These are phyloP conservation scores for Aspergillus sp. DNA, from an alignment of 2,329 filamentous ascomycete genomes.

Conservation along the genomic window DNA sequence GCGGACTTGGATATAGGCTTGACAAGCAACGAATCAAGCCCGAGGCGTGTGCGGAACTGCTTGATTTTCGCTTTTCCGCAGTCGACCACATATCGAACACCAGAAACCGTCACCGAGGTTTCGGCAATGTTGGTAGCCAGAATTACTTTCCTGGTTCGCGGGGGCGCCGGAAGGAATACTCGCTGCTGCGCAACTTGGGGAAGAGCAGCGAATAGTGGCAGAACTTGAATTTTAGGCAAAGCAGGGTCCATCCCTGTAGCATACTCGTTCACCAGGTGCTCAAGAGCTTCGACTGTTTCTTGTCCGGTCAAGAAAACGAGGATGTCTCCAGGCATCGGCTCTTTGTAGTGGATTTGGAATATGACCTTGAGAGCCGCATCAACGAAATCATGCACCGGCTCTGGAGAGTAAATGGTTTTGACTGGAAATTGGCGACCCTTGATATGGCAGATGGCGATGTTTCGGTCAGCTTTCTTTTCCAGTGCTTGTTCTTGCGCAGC, in stretches of 20 bases:
- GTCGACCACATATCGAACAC: conserved; percentile 87
- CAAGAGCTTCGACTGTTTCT: conserved; percentile 82
- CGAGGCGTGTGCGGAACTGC: conserved; percentile 78
- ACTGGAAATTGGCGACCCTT: conserved; percentile 87
- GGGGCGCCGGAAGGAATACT: conserved; percentile 74
- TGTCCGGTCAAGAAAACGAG: conserved; percentile 90
- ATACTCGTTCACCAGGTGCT: conserved; percentile 78
- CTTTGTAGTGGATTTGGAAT: conserved; percentile 80
- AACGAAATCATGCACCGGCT: conserved; percentile 75
- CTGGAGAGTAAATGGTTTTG: conserved; percentile 68
- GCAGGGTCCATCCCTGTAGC: conserved; percentile 68
- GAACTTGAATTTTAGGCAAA: conserved; percentile 65
- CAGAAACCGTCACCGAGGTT: conserved; percentile 92
- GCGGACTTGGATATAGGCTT: conserved; percentile 93
- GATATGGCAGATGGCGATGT: conserved; percentile 63
- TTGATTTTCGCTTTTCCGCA: conserved; percentile 93
- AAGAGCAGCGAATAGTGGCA: conserved; percentile 86
- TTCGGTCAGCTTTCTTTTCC: conserved; percentile 21
- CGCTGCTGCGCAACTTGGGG: conserved; percentile 81
- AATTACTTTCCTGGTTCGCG: conserved; percentile 80
- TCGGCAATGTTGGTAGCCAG: conserved; percentile 98
- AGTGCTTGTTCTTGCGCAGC: conserved; percentile 6
- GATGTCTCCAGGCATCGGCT: conserved; percentile 90
- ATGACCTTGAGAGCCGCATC: conserved; percentile 78
- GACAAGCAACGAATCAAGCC: conserved; percentile 84